A percentile compares a stretch with the other conserved stretches of the same genome.
Conservation (phyloP, 2,329 filamentous ascomycete species). For the Dactylellina parvicollis region DNA sequence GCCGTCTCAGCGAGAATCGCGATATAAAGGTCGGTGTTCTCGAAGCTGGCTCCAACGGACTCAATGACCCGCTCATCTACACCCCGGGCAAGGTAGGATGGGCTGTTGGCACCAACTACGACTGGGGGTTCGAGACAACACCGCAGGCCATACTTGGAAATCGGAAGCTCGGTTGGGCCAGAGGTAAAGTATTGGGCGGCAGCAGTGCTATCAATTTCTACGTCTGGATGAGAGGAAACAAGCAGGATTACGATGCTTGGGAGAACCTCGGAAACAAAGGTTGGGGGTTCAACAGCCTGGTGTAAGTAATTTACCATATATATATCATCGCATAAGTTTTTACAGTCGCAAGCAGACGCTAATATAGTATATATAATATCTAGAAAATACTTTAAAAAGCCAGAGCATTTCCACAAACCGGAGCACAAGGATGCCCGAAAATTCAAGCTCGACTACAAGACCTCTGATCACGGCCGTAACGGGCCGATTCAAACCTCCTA, state of each 20-base stretch:
- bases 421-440: background rate
- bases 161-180: slow-evolving; percentile 18
- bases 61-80: slow-evolving; percentile 35
- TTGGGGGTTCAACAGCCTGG: slow-evolving; percentile 68
- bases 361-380: background rate
- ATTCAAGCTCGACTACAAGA: slow-evolving; percentile 26
- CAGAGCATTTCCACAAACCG: slow-evolving; percentile 39
- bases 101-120: slow-evolving; percentile 25
- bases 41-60: slow-evolving; percentile 30
- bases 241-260: slow-evolving; percentile 69
- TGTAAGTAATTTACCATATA: slow-evolving; percentile 54
- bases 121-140: slow-evolving; percentile 40
- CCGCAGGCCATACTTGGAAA: slow-evolving; percentile 16
- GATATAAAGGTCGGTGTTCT: slow-evolving; percentile 41
- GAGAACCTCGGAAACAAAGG: slow-evolving; percentile 68
- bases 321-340: slow-evolving; percentile 56
- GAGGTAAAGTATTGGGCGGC: slow-evolving; percentile 59
- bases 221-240: slow-evolving; percentile 62
- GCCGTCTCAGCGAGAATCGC: slow-evolving; percentile 60
- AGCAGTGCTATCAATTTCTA: slow-evolving; percentile 60
- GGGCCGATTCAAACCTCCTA: slow-evolving; percentile 47
- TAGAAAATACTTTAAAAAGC: slow-evolving; percentile 54
- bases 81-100: slow-evolving; percentile 37
- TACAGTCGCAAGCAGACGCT: background rate
- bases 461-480: slow-evolving; percentile 28